A percentile compares a stretch with the other conserved stretches of the same genome.
Conservation (phyloP, 225 moss, liverwort and hornwort genomes). For the Pseudisothecium myosuroides region DNA sequence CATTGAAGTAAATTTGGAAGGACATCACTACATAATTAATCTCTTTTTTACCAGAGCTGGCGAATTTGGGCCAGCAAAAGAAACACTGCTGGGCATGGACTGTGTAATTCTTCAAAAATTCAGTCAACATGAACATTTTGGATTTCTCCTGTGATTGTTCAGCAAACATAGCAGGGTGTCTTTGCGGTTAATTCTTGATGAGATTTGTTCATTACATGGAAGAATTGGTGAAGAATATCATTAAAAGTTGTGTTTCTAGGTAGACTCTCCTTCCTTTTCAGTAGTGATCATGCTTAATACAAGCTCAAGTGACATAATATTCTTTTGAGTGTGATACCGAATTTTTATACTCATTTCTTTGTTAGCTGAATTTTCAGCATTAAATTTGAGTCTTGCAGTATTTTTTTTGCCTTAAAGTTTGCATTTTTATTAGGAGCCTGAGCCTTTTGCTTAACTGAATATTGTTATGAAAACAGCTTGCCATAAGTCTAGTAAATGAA, state of each 20-base stretch:
- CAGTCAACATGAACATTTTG: background rate
- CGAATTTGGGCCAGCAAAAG: background rate
- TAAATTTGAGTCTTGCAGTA: background rate
- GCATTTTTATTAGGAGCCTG: no score
- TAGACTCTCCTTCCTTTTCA: background rate
- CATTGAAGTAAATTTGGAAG: background rate
- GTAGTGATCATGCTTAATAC: no score
- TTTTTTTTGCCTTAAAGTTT: background rate
- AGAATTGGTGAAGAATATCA: background rate
- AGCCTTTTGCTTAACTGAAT: background rate
- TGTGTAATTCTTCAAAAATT: background rate
- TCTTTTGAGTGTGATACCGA: no score
- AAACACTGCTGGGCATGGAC: background rate
- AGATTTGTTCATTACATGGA: background rate
- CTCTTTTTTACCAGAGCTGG: background rate
- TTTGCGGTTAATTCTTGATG: background rate
- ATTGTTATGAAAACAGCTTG: background rate
- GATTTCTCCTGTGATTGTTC: no score
- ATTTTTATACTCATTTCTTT: no score
- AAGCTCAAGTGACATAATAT: background rate
- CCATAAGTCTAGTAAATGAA: background rate
- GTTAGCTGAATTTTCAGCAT: background rate
- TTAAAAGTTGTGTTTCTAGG: background rate
- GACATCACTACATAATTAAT: background rate
- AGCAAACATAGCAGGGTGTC: background rate